phyloP scores from a whole-genome alignment of 495 filamentous ascomycete genomes.

The Penicillium antarcticum region DNA sequence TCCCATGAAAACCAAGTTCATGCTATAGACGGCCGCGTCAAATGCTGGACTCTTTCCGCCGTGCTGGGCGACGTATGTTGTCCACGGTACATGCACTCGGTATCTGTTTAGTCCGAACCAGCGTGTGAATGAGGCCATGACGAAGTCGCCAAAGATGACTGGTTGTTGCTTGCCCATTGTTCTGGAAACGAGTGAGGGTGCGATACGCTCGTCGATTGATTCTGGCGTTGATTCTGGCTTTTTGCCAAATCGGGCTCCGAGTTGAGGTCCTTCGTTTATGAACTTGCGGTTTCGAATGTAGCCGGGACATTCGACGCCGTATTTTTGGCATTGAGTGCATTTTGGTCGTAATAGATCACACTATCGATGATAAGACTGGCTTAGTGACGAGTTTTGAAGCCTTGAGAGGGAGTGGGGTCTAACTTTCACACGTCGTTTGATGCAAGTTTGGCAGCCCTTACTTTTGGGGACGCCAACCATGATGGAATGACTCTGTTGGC shows the following conservation, averaged over 20 bases:
- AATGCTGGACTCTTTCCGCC: slow-evolving; percentile 19
- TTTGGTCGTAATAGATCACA: slow-evolving; percentile 26
- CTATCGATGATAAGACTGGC: slow-evolving; percentile 1
- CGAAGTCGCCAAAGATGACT: slow-evolving; percentile 22
- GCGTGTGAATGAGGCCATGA: slow-evolving; percentile 20
- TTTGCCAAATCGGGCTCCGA: slow-evolving; percentile 17
- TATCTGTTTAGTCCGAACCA: slow-evolving; percentile 23
- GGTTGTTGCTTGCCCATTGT: slow-evolving; percentile 22
- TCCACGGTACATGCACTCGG: slow-evolving; percentile 24
- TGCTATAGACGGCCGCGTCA: slow-evolving; percentile 18
- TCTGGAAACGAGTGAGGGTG: slow-evolving; percentile 16
- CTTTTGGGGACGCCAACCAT: slow-evolving; percentile 44
- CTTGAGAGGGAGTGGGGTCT: neutral
- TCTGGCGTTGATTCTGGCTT: neutral
- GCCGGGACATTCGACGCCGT: slow-evolving; percentile 27
- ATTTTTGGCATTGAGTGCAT: slow-evolving; percentile 27
- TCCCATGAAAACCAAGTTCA: slow-evolving; percentile 20
- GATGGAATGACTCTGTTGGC: neutral
- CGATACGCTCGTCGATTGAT: slow-evolving; percentile 22
- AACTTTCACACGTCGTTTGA: slow-evolving; percentile 29
- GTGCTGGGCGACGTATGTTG: slow-evolving; percentile 16
- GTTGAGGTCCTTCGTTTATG: slow-evolving; percentile 20
- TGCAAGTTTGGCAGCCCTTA: slow-evolving; percentile 37
- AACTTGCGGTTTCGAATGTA: slow-evolving; percentile 22
- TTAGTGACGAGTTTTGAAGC: neutral